These are phyloP conservation scores for Halophytophthora batemanensis DNA, from an alignment of 352 stramenopile genomes.

Conservation along the genomic window DNA sequence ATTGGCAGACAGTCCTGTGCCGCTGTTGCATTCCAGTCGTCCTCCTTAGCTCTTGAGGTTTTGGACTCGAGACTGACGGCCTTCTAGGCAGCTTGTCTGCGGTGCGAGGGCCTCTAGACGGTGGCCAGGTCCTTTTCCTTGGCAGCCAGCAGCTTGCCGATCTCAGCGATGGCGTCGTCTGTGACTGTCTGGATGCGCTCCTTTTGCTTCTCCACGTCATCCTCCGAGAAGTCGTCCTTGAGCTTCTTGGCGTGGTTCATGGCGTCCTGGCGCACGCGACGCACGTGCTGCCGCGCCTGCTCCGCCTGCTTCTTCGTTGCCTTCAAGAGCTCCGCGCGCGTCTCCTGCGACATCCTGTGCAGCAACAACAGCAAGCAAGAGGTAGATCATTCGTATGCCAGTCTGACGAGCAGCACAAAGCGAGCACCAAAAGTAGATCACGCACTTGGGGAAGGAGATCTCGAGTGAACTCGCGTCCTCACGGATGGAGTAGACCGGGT, in stretches of 20 bases:
- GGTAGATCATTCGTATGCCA: too few species aligned
- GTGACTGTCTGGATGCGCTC: conserved; percentile 83
- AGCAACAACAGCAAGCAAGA: conserved; percentile 3
- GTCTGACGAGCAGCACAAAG: neutral
- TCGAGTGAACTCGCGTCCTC: conserved; percentile 65
- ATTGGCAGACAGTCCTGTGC: too few species aligned
- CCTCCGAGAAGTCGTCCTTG: conserved; percentile 76
- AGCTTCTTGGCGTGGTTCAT: conserved; percentile 85
- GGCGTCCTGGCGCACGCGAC: conserved; percentile 78
- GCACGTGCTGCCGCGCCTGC: conserved; percentile 75
- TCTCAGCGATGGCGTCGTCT: conserved; percentile 64
- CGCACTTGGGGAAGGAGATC: conserved; percentile 81
- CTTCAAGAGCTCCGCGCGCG: conserved; percentile 72
- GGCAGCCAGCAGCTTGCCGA: conserved; percentile 62
- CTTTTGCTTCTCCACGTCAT: conserved; percentile 71
- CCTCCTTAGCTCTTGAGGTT: too few species aligned
- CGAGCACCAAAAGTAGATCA: conserved; percentile 1
- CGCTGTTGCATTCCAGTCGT: too few species aligned
- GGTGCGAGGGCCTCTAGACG: conserved; percentile 28
- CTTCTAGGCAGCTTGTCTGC: neutral
- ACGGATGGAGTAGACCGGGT: conserved; percentile 71
- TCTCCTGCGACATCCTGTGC: conserved; percentile 82
- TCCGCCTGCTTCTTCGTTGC: conserved; percentile 83
- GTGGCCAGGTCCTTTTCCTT: conserved; percentile 80
- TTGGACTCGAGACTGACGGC: too few species aligned